Evolutionary conservation across 139 green algal genomes (phyloP).

Genomic region (Closterium sp.): DNA sequence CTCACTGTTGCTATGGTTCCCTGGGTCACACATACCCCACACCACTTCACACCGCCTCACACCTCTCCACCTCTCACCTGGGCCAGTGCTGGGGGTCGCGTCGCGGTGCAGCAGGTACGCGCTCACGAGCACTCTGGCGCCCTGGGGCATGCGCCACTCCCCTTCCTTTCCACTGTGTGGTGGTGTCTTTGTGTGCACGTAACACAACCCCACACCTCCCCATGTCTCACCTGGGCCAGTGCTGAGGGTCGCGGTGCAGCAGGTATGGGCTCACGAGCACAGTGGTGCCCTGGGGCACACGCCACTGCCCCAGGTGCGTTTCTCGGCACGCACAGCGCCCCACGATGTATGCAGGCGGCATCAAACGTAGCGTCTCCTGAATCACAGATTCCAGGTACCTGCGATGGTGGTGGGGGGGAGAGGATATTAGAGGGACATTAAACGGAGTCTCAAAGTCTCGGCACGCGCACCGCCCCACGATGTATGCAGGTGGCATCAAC

Average conservation of each 20-base stretch:
- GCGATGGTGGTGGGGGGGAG: not conserved
- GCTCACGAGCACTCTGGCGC: slow-evolving; percentile 73
- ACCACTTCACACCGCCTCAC: too few relatives aligned
- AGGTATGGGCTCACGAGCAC: slow-evolving; percentile 78
- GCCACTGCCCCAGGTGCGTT: not conserved
- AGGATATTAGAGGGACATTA: too few relatives aligned
- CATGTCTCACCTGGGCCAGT: slow-evolving; percentile 48
- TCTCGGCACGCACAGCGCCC: slow-evolving; percentile 68
- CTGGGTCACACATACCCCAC: too few relatives aligned
- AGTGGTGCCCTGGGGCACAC: slow-evolving; percentile 66
- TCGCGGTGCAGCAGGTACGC: slow-evolving; percentile 82
- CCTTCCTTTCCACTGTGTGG: not conserved
- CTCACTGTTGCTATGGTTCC: too few relatives aligned
- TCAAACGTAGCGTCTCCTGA: slow-evolving; percentile 77
- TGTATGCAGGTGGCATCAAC: slow-evolving; percentile 82
- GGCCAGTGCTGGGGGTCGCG: slow-evolving; percentile 59
- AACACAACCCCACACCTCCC: too few relatives aligned
- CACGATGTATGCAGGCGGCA: slow-evolving; percentile 85
- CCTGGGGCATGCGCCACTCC: slow-evolving; percentile 31
- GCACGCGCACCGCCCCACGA: slow-evolving; percentile 77
- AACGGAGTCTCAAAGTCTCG: slow-evolving; percentile 11
- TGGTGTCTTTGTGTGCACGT: too few relatives aligned
- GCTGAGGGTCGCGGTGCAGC: slow-evolving; percentile 68
- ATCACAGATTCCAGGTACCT: slow-evolving; percentile 67
- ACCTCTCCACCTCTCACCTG: not conserved